Conservation (phyloP, 2,329 filamentous ascomycete genomes). For the Colletotrichum sp. region DNA sequence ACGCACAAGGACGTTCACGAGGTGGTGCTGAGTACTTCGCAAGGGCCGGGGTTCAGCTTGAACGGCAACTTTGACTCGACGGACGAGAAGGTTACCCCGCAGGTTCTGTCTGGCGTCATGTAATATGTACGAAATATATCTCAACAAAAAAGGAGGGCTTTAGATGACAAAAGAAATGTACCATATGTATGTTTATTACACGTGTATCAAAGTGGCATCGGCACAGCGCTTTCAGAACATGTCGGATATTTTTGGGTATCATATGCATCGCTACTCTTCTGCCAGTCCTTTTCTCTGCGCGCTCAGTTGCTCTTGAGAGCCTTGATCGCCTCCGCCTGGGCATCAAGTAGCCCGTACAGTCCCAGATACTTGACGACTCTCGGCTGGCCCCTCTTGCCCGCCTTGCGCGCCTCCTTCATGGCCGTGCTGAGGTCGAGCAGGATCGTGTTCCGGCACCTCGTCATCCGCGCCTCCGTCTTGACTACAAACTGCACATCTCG, state of each 20-base stretch:
- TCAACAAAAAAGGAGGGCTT: background rate
- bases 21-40: constrained; percentile 83
- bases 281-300: constrained; percentile 4
- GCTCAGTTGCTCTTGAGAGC: constrained; percentile 44
- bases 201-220: constrained; percentile 18
- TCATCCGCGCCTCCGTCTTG: constrained; percentile 57
- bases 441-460: constrained; percentile 60
- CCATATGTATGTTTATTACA: constrained; percentile 36
- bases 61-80: constrained; percentile 77
- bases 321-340: constrained; percentile 58
- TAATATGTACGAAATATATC: constrained; percentile 35
- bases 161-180: constrained; percentile 33
- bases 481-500: constrained; percentile 54
- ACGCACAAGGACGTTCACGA: constrained; percentile 55
- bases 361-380: constrained; percentile 57
- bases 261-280: constrained; percentile 27
- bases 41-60: constrained; percentile 85
- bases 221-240: constrained; percentile 21
- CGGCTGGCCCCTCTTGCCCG: constrained; percentile 45
- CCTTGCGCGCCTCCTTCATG: constrained; percentile 47
- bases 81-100: constrained; percentile 59
- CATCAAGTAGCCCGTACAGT: constrained; percentile 58
- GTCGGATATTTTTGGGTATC: constrained; percentile 31
- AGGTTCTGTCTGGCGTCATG: constrained; percentile 59
- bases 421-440: constrained; percentile 61